Evolutionary conservation across 345 rosid genomes (phyloP).

Genomic region (Diplotaxis tenuifolia): DNA sequence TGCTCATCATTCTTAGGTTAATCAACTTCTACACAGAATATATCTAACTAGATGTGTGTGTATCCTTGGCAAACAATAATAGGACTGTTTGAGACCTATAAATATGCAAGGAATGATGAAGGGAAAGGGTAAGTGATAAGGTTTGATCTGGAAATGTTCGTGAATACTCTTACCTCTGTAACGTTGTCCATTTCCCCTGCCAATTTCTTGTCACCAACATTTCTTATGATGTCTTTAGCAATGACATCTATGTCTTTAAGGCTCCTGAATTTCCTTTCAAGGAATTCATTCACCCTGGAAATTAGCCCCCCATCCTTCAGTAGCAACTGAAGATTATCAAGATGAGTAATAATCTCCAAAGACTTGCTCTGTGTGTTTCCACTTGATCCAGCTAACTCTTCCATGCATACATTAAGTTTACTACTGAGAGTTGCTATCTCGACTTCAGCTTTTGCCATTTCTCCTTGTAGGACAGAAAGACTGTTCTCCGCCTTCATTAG

Average conservation of each 20-base stretch:
- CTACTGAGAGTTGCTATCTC: conserved; percentile 62
- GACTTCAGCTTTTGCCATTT: conserved; percentile 52
- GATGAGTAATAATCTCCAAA: conserved; percentile 50
- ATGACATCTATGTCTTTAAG: conserved; percentile 60
- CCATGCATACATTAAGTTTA: conserved; percentile 70
- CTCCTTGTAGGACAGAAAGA: conserved; percentile 55
- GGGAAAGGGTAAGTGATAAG: neutral
- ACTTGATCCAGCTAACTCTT: conserved; percentile 68
- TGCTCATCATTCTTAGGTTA: neutral
- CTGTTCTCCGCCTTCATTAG: conserved; percentile 51
- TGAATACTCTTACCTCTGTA: conserved; percentile 47
- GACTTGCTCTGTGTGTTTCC: conserved; percentile 56
- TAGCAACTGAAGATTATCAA: conserved; percentile 54
- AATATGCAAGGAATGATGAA: conserved; percentile 18
- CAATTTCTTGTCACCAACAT: conserved; percentile 36
- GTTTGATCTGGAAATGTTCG: neutral
- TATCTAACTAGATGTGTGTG: conserved; percentile 1
- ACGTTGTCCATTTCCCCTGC: conserved; percentile 33
- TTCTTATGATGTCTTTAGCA: conserved; percentile 44
- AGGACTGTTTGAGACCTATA: neutral
- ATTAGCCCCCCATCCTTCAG: conserved; percentile 54
- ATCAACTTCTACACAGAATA: conserved; percentile 9
- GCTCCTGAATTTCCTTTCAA: conserved; percentile 49
- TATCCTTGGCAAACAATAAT: conserved; percentile 7
- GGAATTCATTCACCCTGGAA: conserved; percentile 50